These are phyloP conservation scores for Ceratocystis eucalypticola DNA, from an alignment of 2,329 filamentous ascomycete genomes.

Conservation along the genomic window DNA sequence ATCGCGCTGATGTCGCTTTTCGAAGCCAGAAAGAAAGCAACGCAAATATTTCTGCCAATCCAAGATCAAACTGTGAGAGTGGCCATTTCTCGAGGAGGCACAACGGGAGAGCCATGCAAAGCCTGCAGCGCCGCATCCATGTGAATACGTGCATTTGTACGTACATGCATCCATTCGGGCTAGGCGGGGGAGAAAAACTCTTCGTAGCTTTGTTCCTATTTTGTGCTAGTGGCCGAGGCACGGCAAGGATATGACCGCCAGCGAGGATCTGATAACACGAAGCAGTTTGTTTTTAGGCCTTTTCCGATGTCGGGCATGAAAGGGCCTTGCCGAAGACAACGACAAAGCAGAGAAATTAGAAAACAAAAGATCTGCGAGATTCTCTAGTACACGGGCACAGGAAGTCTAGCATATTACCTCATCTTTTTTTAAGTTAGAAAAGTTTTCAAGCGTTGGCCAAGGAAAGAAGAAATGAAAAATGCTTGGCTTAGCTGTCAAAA, in stretches of 20 bases:
- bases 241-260: not conserved
- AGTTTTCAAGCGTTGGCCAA: not conserved
- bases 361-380: not conserved
- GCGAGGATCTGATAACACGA: conserved; percentile 4
- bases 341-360: not conserved
- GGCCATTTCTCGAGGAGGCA: too few relatives aligned
- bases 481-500: conserved; percentile 7
- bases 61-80: too few relatives aligned
- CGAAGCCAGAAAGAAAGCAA: too few relatives aligned
- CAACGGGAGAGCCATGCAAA: too few relatives aligned
- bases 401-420: too few relatives aligned
- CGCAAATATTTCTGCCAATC: too few relatives aligned
- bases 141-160: too few relatives aligned
- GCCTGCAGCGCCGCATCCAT: too few relatives aligned
- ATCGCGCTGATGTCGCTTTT: too few relatives aligned
- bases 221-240: conserved; percentile 6
- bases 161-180: not conserved
- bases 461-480: not conserved
- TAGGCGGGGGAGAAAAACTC: conserved; percentile 1
- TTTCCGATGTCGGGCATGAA: conserved; percentile 1
- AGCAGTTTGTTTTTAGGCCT: not conserved
- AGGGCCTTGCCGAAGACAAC: not conserved
- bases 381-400: not conserved
- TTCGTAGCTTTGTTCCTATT: conserved; percentile 8
- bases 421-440: not conserved